Evolutionary conservation across 2,329 filamentous ascomycete species (phyloP).

Genomic region (Xylariaceae sp.): DNA sequence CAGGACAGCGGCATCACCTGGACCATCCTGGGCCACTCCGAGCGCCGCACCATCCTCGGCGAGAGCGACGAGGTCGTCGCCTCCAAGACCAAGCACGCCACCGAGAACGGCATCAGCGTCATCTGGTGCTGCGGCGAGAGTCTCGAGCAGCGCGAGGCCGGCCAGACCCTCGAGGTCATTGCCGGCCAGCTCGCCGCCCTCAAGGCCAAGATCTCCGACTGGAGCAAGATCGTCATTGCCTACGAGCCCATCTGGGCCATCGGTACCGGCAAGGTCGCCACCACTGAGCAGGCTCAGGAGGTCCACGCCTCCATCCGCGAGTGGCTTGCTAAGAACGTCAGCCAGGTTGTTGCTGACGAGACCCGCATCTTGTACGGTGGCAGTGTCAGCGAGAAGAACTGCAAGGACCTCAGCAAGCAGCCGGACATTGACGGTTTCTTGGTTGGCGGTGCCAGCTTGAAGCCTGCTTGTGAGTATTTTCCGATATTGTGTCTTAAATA

Average conservation of each 20-base stretch:
- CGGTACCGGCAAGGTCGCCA: slow-evolving; percentile 90
- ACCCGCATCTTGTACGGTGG: slow-evolving; percentile 96
- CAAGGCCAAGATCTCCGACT: slow-evolving; percentile 71
- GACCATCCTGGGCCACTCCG: slow-evolving; percentile 90
- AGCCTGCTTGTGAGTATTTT: slow-evolving; percentile 75
- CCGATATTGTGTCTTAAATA: not conserved
- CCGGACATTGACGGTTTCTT: slow-evolving; percentile 96
- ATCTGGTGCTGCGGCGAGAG: slow-evolving; percentile 98
- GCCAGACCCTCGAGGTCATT: slow-evolving; percentile 80
- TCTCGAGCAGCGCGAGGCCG: slow-evolving; percentile 82
- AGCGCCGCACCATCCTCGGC: slow-evolving; percentile 83
- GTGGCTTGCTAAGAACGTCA: slow-evolving; percentile 78
- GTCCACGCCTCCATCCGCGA: slow-evolving; percentile 86
- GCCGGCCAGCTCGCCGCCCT: slow-evolving; percentile 81
- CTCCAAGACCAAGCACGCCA: slow-evolving; percentile 87
- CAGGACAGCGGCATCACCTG: slow-evolving; percentile 84
- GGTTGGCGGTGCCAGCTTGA: slow-evolving; percentile 91
- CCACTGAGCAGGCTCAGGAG: slow-evolving; percentile 85
- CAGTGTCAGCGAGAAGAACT: slow-evolving; percentile 98
- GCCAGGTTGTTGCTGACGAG: slow-evolving; percentile 69
- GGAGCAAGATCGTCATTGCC: slow-evolving; percentile 91
- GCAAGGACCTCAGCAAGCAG: slow-evolving; percentile 85
- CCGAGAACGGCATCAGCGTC: slow-evolving; percentile 80
- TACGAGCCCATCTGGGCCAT: slow-evolving; percentile 99
- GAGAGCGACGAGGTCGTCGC: slow-evolving; percentile 84